These are phyloP conservation scores for Parachaetomium inaequale DNA, from an alignment of 495 filamentous ascomycete species.

Conservation along the genomic window DNA sequence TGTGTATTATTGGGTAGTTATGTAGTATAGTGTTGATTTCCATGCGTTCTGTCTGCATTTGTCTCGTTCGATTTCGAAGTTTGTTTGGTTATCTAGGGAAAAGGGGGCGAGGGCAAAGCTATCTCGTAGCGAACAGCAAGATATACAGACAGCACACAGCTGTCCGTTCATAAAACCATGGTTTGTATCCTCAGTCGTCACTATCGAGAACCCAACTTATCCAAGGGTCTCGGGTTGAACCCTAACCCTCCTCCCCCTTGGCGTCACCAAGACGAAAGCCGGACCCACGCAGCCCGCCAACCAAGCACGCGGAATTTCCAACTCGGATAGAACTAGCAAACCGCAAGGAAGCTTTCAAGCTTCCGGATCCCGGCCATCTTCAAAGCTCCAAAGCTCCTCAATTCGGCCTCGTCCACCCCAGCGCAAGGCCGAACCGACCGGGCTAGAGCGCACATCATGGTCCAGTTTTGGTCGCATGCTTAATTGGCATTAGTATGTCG, in stretches of 20 bases:
- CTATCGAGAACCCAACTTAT: too few species aligned
- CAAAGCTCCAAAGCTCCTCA: neutral
- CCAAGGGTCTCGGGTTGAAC: too few species aligned
- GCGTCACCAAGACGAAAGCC: neutral
- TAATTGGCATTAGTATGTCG: slow-evolving; percentile 1
- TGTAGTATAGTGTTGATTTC: neutral
- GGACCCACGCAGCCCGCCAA: neutral
- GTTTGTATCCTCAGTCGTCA: too few species aligned
- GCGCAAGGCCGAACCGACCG: neutral
- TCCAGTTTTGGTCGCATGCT: neutral
- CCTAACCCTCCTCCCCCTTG: neutral
- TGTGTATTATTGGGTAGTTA: neutral
- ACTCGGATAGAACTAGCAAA: neutral
- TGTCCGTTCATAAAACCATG: too few species aligned
- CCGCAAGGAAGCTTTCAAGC: slow-evolving; percentile 3
- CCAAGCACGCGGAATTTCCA: slow-evolving; percentile 4
- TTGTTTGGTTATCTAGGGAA: too few species aligned
- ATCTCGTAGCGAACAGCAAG: too few species aligned
- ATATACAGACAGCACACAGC: too few species aligned
- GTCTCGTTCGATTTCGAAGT: too few species aligned
- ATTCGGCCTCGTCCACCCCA: neutral
- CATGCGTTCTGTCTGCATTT: too few species aligned
- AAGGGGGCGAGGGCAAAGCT: too few species aligned
- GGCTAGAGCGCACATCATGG: neutral
- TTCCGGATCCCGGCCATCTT: neutral